Conservation (phyloP, 345 rosid genomes). For the Raphanus raphanistrum region DNA sequence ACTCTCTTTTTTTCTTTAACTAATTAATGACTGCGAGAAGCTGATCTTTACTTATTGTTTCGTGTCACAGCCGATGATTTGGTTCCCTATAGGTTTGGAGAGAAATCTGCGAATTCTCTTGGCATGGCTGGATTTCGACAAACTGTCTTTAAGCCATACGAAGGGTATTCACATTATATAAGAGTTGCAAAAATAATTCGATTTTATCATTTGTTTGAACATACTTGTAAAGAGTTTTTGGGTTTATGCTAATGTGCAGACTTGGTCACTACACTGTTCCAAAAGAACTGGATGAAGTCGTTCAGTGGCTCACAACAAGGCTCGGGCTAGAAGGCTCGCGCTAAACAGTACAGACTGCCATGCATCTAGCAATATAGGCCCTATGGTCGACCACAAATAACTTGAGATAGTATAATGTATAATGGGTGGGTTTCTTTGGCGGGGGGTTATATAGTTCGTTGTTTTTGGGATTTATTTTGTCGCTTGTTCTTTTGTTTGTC, state of each 20-base stretch:
- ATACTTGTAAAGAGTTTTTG: slow-evolving; percentile 2
- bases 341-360: slow-evolving; percentile 13
- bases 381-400: slow-evolving; percentile 10
- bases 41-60: slow-evolving; percentile 9
- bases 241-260: slow-evolving; percentile 46
- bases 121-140: slow-evolving; percentile 66
- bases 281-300: slow-evolving; percentile 75
- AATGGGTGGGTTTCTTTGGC: slow-evolving; percentile 16
- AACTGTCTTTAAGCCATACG: slow-evolving; percentile 64
- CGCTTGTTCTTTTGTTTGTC: slow-evolving; percentile 32
- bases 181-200: neutral
- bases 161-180: slow-evolving; percentile 51
- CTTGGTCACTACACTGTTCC: slow-evolving; percentile 92
- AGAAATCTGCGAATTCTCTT: slow-evolving; percentile 68
- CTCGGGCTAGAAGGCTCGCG: slow-evolving; percentile 79
- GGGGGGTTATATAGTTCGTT: slow-evolving; percentile 13
- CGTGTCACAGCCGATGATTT: slow-evolving; percentile 68
- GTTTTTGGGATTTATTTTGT: slow-evolving; percentile 36
- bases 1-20: neutral
- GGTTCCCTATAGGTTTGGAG: slow-evolving; percentile 74
- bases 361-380: slow-evolving; percentile 21
- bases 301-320: slow-evolving; percentile 68
- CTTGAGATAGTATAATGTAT: slow-evolving; percentile 34
- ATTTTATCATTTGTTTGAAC: slow-evolving; percentile 11
- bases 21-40: neutral